A percentile compares a stretch with the other conserved stretches of the same genome.
Evolutionary conservation across 2,329 filamentous ascomycete genomes (phyloP).

Genomic region (Knoxdaviesia capensis): DNA sequence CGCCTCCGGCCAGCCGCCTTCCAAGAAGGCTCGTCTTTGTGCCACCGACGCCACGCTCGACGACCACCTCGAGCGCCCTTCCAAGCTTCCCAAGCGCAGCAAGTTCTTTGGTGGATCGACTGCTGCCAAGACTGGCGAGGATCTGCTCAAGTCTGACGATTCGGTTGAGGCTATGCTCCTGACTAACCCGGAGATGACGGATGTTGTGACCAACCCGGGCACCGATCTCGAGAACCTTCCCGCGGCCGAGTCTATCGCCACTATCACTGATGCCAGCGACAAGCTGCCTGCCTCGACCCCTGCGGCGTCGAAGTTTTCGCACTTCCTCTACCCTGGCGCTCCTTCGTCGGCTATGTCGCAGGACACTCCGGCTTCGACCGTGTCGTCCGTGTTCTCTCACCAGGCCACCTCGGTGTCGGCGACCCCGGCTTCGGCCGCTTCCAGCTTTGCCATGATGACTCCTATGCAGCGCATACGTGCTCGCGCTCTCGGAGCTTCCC

Average conservation of each 20-base stretch:
- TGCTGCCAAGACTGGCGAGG: conserved; percentile 17
- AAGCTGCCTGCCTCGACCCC: too few relatives aligned
- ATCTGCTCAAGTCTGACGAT: conserved; percentile 32
- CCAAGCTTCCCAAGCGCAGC: conserved; percentile 21
- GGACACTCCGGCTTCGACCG: conserved; percentile 16
- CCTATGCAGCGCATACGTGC: conserved; percentile 32
- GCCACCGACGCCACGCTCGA: conserved; percentile 14
- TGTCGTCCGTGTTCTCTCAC: conserved; percentile 11
- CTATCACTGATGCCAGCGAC: too few relatives aligned
- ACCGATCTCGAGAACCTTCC: too few relatives aligned
- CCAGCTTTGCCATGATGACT: conserved; percentile 17
- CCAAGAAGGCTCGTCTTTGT: conserved; percentile 37
- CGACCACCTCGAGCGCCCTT: conserved; percentile 8
- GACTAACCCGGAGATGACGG: conserved; percentile 6
- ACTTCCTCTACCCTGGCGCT: too few relatives aligned
- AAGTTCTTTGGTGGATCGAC: conserved; percentile 27
- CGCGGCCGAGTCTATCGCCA: too few relatives aligned
- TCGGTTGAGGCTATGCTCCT: conserved; percentile 33
- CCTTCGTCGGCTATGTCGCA: conserved; percentile 13
- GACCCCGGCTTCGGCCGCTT: conserved; percentile 11
- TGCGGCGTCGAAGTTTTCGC: too few relatives aligned
- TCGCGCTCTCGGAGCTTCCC: conserved; percentile 15
- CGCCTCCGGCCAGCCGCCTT: conserved; percentile 13
- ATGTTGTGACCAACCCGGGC: too few relatives aligned
- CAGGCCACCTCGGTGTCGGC: conserved; percentile 1